Base-by-base conservation (phyloP, 2,329 filamentous ascomycete species). In the Fusarium torulosum region DNA sequence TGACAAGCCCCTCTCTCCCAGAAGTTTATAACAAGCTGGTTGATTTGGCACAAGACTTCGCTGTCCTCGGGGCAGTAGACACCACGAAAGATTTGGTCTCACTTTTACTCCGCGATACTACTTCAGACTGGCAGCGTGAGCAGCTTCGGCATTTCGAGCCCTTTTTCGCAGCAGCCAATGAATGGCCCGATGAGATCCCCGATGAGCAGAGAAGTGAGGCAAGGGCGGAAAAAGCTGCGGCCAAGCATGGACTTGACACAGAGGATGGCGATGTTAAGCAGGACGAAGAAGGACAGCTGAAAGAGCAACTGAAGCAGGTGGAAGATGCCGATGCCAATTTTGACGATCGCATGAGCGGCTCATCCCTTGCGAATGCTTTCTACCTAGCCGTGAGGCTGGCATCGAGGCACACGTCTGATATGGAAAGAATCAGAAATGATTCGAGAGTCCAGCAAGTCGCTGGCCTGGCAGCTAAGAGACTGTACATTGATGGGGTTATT, bases 21-120 rank as follows among this genome's bases (percentile, higher is more conserved):
- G 23, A 33, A 6, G 37, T 70, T 6, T 72, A 70, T 13, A 13
- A 4, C 4, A 57, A 58, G n/a, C 27, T 72, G 1, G 25, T 37
- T 1, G 29, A 46, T 15, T 35, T 72, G 19, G 69, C 70, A 1
- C 35, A 59, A 17, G 67, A 72, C 17, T 72, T 72, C 25, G 67
- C 64, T 20, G 53, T 69, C 6, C 38, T 72, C 3, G 69, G 69
- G 8, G 52, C 63, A 4, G 55, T 72, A 7, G 21, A 46, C 21
- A 72, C 46, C 1, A 45, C 59, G 9, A 61, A 51, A 46, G 35
- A 11, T 7, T 7, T 72, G 21, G 45, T 64, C 17, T 70, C 69
- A 29, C 58, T 72, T 7, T 49, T 72, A 13, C 67, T 72, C 21
- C 43, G 46, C 2, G 46, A 72, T 2, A 69, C 64, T 21, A 52